Percentiles rank a stretch among this genome's conserved stretches.
These are phyloP conservation scores for Spathaspora arborariae DNA, from an alignment of 805 yeast species.

Conservation along the genomic window DNA sequence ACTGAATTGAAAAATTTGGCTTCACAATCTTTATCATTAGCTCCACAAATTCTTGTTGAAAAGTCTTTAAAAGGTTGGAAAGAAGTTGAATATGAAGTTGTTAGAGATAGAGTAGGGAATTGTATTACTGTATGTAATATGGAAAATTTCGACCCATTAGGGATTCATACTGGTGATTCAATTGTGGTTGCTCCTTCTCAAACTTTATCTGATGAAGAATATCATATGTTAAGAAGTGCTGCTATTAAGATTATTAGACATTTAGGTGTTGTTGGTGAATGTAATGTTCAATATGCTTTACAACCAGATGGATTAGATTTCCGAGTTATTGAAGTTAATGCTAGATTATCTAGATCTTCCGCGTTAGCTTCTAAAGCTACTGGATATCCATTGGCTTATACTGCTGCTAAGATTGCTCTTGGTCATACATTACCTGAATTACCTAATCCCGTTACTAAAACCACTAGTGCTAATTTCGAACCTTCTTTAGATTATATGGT, in stretches of 20 bases:
- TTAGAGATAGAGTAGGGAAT: conserved; percentile 92
- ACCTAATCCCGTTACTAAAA: conserved; percentile 94
- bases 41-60: conserved; percentile 95
- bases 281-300: conserved; percentile 95
- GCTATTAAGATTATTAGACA: conserved; percentile 97
- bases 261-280: conserved; percentile 97
- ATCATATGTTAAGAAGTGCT: conserved; percentile 95
- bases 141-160: conserved; percentile 98
- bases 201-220: conserved; percentile 94
- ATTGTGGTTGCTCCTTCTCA: conserved; percentile 99
- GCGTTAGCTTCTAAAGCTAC: conserved; percentile 98
- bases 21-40: conserved; percentile 79
- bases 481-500: conserved; percentile 96
- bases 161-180: conserved; percentile 98
- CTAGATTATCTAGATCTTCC: conserved; percentile 93
- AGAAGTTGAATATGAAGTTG: conserved; percentile 98
- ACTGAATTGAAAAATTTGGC: conserved; percentile 83
- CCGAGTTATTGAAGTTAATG: conserved; percentile 96
- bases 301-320: conserved; percentile 95
- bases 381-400: conserved; percentile 97
- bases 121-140: conserved; percentile 98
- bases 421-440: conserved; percentile 93
- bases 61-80: conserved; percentile 98
- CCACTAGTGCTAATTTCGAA: conserved; percentile 94
- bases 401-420: conserved; percentile 95